Percentiles rank a stretch among this genome's conserved stretches.
phyloP scores from a whole-genome alignment of 306 rosid genomes.

The Vigna nakashimae region DNA sequence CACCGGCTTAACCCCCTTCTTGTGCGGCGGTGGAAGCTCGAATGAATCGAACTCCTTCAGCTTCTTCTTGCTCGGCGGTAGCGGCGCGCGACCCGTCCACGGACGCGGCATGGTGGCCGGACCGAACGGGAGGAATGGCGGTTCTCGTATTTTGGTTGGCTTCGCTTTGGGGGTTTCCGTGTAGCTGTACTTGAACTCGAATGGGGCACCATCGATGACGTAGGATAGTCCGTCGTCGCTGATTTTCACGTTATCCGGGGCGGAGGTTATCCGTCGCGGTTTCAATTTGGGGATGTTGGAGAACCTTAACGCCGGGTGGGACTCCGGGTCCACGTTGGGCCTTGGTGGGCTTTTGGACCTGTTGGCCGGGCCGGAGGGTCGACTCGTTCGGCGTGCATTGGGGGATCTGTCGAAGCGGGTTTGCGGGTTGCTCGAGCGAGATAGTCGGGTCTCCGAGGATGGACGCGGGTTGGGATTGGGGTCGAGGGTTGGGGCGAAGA shows the following conservation, averaged over 20 bases:
- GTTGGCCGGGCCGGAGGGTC: slow-evolving; percentile 58
- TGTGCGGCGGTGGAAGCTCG: slow-evolving; percentile 78
- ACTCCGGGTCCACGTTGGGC: slow-evolving; percentile 35
- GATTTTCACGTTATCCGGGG: slow-evolving; percentile 54
- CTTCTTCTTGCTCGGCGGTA: slow-evolving; percentile 82
- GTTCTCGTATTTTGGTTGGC: slow-evolving; percentile 80
- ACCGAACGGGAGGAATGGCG: slow-evolving; percentile 76
- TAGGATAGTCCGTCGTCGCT: slow-evolving; percentile 69
- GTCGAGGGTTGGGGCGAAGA: slow-evolving; percentile 53
- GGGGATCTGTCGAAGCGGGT: slow-evolving; percentile 30
- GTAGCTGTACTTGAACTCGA: slow-evolving; percentile 95
- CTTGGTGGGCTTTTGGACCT: slow-evolving; percentile 66
- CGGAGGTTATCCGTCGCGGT: slow-evolving; percentile 44
- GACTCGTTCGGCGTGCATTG: slow-evolving; percentile 42
- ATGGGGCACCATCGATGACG: slow-evolving; percentile 69
- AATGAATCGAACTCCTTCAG: slow-evolving; percentile 82
- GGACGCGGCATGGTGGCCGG: slow-evolving; percentile 77
- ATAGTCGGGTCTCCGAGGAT: slow-evolving; percentile 57
- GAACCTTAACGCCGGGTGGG: slow-evolving; percentile 59
- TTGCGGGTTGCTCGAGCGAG: slow-evolving; percentile 57
- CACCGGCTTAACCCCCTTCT: slow-evolving; percentile 86
- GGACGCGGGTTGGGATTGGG: slow-evolving; percentile 45
- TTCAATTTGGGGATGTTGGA: slow-evolving; percentile 39
- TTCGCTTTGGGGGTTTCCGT: slow-evolving; percentile 84
- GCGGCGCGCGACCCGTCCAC: slow-evolving; percentile 86